Evolutionary conservation across 2,329 filamentous ascomycete genomes (phyloP).

Genomic region (Neonectria ditissima): DNA sequence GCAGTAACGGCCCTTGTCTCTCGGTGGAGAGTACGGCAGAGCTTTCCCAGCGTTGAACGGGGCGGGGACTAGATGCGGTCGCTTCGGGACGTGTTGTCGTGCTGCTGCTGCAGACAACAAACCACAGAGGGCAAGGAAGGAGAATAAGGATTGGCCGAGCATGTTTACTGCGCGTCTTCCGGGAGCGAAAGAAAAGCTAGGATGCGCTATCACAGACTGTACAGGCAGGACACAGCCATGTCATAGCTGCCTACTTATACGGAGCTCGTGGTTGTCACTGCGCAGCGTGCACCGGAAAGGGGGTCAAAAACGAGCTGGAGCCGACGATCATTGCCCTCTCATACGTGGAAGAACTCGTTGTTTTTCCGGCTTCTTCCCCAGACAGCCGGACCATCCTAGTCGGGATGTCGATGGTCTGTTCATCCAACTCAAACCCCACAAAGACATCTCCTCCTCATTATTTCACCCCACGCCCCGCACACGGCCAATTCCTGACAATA

Average conservation of each 20-base stretch:
- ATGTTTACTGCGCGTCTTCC: conserved; percentile 2
- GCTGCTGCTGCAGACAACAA: conserved; percentile 28
- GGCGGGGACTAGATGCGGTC: conserved; percentile 33
- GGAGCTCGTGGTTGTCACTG: neutral
- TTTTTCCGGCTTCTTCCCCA: conserved; percentile 15
- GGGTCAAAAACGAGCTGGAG: neutral
- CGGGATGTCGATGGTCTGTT: conserved; percentile 2
- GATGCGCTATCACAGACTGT: neutral
- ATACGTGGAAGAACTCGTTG: conserved; percentile 23
- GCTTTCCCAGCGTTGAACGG: conserved; percentile 34
- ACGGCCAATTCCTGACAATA: neutral
- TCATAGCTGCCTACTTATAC: conserved; percentile 19
- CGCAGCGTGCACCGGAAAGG: neutral
- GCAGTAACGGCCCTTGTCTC: conserved; percentile 31
- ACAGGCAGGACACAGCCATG: neutral
- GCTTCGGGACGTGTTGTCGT: conserved; percentile 26
- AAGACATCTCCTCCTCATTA: conserved; percentile 11
- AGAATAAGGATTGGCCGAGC: conserved; percentile 25
- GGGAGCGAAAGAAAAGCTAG: neutral
- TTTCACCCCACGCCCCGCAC: conserved; percentile 19
- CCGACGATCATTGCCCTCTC: neutral
- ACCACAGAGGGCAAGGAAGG: conserved; percentile 23
- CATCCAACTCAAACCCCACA: conserved; percentile 1
- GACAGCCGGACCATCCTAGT: conserved; percentile 1
- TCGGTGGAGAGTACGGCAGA: conserved; percentile 33